Evolutionary conservation across 208 protist species (phyloP).

Genomic region (Polymyxa betae): DNA sequence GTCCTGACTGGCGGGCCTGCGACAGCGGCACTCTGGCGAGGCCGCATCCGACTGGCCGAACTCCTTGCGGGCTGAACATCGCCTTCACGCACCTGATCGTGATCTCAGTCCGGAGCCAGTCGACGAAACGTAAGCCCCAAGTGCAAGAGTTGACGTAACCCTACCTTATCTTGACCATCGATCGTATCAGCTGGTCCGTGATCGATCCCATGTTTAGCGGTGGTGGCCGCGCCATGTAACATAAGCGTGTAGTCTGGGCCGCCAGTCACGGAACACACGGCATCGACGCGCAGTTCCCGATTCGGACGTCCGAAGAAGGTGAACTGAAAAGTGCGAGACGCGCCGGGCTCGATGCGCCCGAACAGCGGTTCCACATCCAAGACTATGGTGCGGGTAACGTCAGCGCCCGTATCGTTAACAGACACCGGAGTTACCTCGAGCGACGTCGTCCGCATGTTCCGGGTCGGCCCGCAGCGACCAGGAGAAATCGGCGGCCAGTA

Average conservation of each 20-base stretch:
- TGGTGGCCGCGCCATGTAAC: conserved; percentile 80
- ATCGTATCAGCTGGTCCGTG: too few relatives aligned
- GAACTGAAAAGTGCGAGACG: conserved; percentile 79
- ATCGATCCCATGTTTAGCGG: conserved; percentile 82
- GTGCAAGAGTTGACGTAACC: too few relatives aligned
- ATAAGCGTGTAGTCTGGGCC: conserved; percentile 84
- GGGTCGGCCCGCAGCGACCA: conserved; percentile 45
- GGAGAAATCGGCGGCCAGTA: conserved; percentile 20
- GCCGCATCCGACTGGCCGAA: too few relatives aligned
- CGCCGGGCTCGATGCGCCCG: conserved; percentile 82
- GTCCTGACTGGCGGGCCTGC: too few relatives aligned
- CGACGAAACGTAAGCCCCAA: too few relatives aligned
- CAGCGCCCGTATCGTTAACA: conserved; percentile 1
- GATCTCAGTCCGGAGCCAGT: too few relatives aligned
- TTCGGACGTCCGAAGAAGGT: conserved; percentile 80
- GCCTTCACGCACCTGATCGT: too few relatives aligned
- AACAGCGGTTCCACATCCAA: conserved; percentile 92
- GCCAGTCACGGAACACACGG: conserved; percentile 84
- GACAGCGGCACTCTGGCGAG: too few relatives aligned
- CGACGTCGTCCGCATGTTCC: background rate
- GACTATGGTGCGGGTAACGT: conserved; percentile 64
- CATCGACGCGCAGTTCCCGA: conserved; percentile 72
- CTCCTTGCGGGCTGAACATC: too few relatives aligned
- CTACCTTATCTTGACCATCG: too few relatives aligned
- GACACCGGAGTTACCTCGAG: background rate